A percentile compares a stretch with the other conserved stretches of the same genome.
Evolutionary conservation across 129 eudicot genomes (phyloP).

Genomic region (Scalesia atractyloides): DNA sequence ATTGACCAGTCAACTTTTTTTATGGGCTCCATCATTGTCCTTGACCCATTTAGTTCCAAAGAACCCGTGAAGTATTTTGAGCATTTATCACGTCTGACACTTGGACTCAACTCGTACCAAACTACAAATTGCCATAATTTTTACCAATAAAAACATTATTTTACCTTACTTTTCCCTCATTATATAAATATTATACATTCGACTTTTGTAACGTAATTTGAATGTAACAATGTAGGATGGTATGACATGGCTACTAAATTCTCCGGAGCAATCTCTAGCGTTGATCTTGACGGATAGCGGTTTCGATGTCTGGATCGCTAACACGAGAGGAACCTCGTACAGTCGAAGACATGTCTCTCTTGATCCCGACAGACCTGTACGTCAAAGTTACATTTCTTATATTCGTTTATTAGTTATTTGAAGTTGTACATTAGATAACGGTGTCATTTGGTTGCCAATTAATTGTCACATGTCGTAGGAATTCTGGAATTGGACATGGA

Average conservation of each 20-base stretch:
- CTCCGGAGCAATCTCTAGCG: constrained; percentile 74
- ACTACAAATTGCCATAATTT: not conserved
- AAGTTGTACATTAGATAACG: not conserved
- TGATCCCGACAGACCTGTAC: constrained; percentile 56
- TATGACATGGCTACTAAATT: constrained; percentile 71
- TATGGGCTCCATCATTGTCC: constrained; percentile 21
- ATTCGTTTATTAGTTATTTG: too few species aligned
- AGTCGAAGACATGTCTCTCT: constrained; percentile 69
- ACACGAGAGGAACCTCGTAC: constrained; percentile 77
- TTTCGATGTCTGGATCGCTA: constrained; percentile 90
- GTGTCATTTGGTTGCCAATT: not conserved
- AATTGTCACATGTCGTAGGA: constrained; percentile 41
- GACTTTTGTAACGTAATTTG: not conserved
- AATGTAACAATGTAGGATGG: constrained; percentile 64
- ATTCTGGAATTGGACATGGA: constrained; percentile 98
- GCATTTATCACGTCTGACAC: constrained; percentile 6
- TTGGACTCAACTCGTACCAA: constrained; percentile 1
- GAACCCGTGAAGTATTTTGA: constrained; percentile 27
- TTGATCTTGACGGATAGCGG: constrained; percentile 79
- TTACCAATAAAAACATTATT: not conserved
- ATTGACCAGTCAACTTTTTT: not conserved
- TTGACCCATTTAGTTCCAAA: constrained; percentile 36
- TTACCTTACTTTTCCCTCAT: not conserved
- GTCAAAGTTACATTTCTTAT: not conserved
- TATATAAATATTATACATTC: not conserved